These are phyloP conservation scores for Claviceps sp. DNA, from an alignment of 2,329 filamentous ascomycete genomes.

Conservation along the genomic window DNA sequence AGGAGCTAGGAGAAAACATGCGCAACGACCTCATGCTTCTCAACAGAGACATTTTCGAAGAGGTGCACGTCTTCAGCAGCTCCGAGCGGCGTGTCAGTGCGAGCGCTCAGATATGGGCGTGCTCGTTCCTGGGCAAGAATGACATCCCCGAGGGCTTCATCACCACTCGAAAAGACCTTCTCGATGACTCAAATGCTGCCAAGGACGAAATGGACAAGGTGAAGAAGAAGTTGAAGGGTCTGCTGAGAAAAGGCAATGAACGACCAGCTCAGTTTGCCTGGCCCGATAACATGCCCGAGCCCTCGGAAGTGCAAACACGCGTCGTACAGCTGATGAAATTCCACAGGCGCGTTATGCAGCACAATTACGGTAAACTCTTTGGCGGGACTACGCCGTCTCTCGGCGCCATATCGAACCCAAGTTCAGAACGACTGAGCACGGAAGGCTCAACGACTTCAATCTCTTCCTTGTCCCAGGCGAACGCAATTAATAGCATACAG, in stretches of 20 bases:
- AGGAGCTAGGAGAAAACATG: conserved; percentile 92
- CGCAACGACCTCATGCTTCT: conserved; percentile 85
- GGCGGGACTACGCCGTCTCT: conserved; percentile 52
- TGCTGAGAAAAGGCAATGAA: conserved; percentile 83
- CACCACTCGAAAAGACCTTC: conserved; percentile 78
- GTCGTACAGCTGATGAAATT: conserved; percentile 98
- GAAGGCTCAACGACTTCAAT: conserved; percentile 30
- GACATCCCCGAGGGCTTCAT: conserved; percentile 79
- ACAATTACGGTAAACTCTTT: conserved; percentile 77
- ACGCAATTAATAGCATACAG: conserved; percentile 60
- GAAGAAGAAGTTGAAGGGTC: conserved; percentile 95
- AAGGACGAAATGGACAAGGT: conserved; percentile 99
- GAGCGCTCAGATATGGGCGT: conserved; percentile 91
- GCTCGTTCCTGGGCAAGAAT: conserved; percentile 76
- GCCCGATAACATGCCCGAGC: conserved; percentile 89
- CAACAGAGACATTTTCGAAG: conserved; percentile 82
- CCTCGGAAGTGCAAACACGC: conserved; percentile 78
- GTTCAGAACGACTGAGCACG: conserved; percentile 29
- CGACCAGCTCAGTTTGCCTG: conserved; percentile 95
- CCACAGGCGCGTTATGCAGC: conserved; percentile 84
- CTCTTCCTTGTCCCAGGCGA: conserved; percentile 43
- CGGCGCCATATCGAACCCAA: conserved; percentile 39
- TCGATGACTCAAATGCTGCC: conserved; percentile 95
- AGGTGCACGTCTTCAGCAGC: conserved; percentile 90
- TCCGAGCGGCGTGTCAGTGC: conserved; percentile 90